Percentiles rank a stretch among this genome's conserved stretches.
Conservation (phyloP, 2,329 filamentous ascomycete genomes). For the Plenodomus lindquistii region DNA sequence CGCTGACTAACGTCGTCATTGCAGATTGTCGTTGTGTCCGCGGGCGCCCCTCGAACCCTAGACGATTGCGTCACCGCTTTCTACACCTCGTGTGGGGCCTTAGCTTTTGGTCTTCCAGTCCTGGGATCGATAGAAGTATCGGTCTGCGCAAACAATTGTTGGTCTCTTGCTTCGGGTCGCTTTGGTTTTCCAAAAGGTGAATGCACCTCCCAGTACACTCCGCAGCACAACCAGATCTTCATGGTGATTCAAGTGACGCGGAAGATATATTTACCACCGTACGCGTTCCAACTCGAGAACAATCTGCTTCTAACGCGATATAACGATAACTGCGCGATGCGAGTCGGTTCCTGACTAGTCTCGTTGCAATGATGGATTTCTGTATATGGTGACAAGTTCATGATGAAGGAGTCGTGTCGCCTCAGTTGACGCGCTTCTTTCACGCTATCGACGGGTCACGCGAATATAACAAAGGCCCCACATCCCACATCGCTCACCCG, state of each 20-base stretch:
- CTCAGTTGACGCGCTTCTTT: background rate
- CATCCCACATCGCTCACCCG: conserved; percentile 25
- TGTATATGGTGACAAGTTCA: too few species aligned
- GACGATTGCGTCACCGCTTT: conserved; percentile 16
- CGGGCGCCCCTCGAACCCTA: background rate
- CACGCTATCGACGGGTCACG: conserved; percentile 2
- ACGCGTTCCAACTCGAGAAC: background rate
- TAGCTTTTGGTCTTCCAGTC: conserved; percentile 6
- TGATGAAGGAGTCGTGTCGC: background rate
- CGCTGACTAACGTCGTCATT: conserved; percentile 12
- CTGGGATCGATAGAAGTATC: conserved; percentile 4
- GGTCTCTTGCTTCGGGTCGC: conserved; percentile 11
- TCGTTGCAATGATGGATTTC: too few species aligned
- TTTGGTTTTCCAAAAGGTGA: conserved; percentile 16
- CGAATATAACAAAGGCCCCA: conserved; percentile 23
- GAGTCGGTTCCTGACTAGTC: too few species aligned
- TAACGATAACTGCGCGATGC: too few species aligned
- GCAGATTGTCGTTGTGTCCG: conserved; percentile 12
- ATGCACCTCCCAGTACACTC: conserved; percentile 21
- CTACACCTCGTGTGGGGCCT: conserved; percentile 11
- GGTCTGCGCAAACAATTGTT: conserved; percentile 15
- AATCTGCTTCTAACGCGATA: background rate
- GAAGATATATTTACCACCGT: background rate
- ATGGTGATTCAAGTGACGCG: conserved; percentile 1
- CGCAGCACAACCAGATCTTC: conserved; percentile 26